Evolutionary conservation across 805 yeast species (phyloP), one percentile per base, ranked within the genome.

Genomic region (Saccharomycopsis vini): DNA sequence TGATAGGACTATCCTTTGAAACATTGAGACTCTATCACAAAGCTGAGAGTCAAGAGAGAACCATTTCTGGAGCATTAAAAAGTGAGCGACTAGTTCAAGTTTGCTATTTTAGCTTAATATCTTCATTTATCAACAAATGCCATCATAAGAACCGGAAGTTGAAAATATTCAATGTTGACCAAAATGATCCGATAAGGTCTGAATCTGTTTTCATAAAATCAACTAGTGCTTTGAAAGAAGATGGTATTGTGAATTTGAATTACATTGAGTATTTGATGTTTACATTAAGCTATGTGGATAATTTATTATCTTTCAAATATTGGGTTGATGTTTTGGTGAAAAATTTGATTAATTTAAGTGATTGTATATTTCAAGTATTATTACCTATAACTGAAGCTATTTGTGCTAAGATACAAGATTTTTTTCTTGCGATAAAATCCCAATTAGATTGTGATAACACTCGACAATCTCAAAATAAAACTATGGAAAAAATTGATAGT

Each of bases 361-460:
- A 70, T 19, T 67, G 73, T 3, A 67, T 80, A 1, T 75, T 79
- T 46, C 74, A 73, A 43, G 76, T 77, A 24, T 57, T 81, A 21
- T 58, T 76, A 24, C 72, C 74, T 2, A 56, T 81, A 24, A 76
- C 71, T 34, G 75, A 76, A 23, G 64, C 77, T 13, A 57, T 76
- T 18, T 66, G 74, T 37, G 51, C 59, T 6, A 69, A 69, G 49
- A 58, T 73, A 16, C 56, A 57, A 3, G 43, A 30, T 1, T 57
- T 61, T 7, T 71, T 72, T 48, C 47, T 51, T 1, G 50, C 49
- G 6, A 50, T 67, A 7, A 53, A 56, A 22, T 41, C 30, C 1
- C 54, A 53, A 33, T 45, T 52, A 4, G 39, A 52, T 43, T 33
- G 42, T 44, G 10, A 33, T 5, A 23, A 30, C 15, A 36, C n/a